These are phyloP conservation scores for Myrica gale DNA, from an alignment of 306 rosid genomes.

Conservation along the genomic window DNA sequence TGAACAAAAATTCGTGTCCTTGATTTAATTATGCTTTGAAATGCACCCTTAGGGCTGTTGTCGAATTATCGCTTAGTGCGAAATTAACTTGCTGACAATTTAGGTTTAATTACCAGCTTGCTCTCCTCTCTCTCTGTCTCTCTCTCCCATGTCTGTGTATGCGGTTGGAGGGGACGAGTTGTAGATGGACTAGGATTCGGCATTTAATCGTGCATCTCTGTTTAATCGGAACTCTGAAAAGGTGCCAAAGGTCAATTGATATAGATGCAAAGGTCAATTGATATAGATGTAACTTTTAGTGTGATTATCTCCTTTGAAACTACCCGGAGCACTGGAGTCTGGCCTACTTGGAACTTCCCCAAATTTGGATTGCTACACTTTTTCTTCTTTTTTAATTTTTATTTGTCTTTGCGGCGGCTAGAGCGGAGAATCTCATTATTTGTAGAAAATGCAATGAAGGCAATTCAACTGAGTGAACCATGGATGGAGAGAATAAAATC, in stretches of 20 bases:
- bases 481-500: not conserved
- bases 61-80: not conserved
- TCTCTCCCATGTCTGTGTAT: not conserved
- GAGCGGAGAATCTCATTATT: not conserved
- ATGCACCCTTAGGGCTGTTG: not conserved
- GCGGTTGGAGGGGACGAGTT: not conserved
- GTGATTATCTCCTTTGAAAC: too few species aligned
- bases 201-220: not conserved
- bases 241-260: not conserved
- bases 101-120: not conserved
- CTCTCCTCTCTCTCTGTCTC: not conserved
- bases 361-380: not conserved
- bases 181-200: not conserved
- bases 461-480: not conserved
- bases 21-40: not conserved
- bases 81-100: not conserved
- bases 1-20: constrained; percentile 1
- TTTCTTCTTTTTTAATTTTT: too few species aligned
- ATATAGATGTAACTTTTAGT: not conserved
- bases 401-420: too few species aligned
- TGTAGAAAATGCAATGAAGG: not conserved
- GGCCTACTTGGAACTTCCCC: not conserved
- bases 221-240: not conserved
- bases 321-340: too few species aligned
- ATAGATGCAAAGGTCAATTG: not conserved